These are phyloP conservation scores for Ambrosia hybrid DNA, from an alignment of 140 eudicot species.

Conservation along the genomic window DNA sequence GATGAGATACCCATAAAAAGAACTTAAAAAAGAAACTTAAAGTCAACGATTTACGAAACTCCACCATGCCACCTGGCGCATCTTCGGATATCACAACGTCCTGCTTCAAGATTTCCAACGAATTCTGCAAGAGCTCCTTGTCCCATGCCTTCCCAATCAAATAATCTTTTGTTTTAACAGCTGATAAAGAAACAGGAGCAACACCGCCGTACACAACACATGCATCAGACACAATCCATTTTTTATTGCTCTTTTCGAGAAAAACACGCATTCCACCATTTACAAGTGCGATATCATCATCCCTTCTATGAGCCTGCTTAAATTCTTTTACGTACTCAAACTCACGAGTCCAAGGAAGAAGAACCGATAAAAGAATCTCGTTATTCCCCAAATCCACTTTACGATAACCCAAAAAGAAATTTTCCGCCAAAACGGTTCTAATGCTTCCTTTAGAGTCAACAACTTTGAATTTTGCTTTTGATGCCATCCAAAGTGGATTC, in stretches of 20 bases:
- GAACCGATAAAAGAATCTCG: slow-evolving; percentile 76
- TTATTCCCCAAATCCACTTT: slow-evolving; percentile 69
- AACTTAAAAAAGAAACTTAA: slow-evolving; percentile 90
- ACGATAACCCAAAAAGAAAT: slow-evolving; percentile 84
- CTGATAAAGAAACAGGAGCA: slow-evolving; percentile 76
- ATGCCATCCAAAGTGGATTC: slow-evolving; percentile 97
- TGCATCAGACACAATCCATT: slow-evolving; percentile 84
- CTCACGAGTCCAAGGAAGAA: slow-evolving; percentile 84
- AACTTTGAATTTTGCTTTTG: slow-evolving; percentile 68
- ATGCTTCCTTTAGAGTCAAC: slow-evolving; percentile 63
- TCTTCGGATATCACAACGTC: slow-evolving; percentile 72
- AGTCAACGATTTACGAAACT: slow-evolving; percentile 79
- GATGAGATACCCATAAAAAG: slow-evolving; percentile 82
- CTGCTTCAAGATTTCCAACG: slow-evolving; percentile 55
- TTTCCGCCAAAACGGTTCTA: slow-evolving; percentile 56
- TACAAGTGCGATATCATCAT: slow-evolving; percentile 94
- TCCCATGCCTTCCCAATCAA: slow-evolving; percentile 78
- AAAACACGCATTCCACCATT: slow-evolving; percentile 89
- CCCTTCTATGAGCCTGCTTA: slow-evolving; percentile 97
- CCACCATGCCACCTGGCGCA: slow-evolving; percentile 99
- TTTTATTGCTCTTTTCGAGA: slow-evolving; percentile 52
- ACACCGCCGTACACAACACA: slow-evolving; percentile 90
- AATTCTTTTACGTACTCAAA: slow-evolving; percentile 88
- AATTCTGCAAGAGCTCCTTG: slow-evolving; percentile 61
- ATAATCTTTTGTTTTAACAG: slow-evolving; percentile 54